Evolutionary conservation across 2,329 filamentous ascomycete genomes (phyloP), one percentile per base, ranked within the genome.

Genomic region (Xylaria sp.): DNA sequence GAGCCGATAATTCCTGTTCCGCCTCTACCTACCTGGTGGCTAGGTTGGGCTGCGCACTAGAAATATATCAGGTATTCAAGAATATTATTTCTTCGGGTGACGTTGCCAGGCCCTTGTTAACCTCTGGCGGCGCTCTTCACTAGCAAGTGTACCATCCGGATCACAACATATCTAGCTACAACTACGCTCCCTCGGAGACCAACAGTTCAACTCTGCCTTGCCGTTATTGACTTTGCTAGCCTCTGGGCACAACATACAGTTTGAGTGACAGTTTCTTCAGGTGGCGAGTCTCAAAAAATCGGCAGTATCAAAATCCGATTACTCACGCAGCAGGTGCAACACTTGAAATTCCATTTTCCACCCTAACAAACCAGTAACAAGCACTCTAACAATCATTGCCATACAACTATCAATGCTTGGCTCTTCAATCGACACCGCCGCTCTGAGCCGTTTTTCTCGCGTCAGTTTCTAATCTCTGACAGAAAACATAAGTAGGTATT

Each of bases 271-370:
- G 21, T 20, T 41, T 4, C 7, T 29, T 40, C n/a, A 2, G 45
- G 45, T 48, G 45, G 37, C 45, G 24, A 48, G 38, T 29, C 45
- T 17, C 20, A 40, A 18, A 46, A 39, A 20, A 20, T 38, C 19
- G 7, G 24, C 9, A 40, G 34, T 21, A 48, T 17, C 44, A 49
- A n/a, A n/a, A n/a, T n/a, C n/a, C n/a, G n/a, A n/a, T 51, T 48
- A 48, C 44, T 52, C 45, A 42, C 20, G 26, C 44, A 24, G 41
- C 18, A n/a, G 40, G 38, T 11, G 6, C 11, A 34, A 13, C 29
- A n/a, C n/a, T n/a, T n/a, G n/a, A n/a, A n/a, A n/a, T n/a, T n/a
- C n/a, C n/a, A n/a, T n/a, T n/a, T n/a, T n/a, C n/a, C n/a, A n/a
- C n/a, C n/a, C n/a, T n/a, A n/a, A n/a, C n/a, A n/a, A n/a, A n/a